These are phyloP conservation scores for Haplosporangium gracile DNA, from an alignment of 192 early-diverging fungal genomes.

Conservation along the genomic window DNA sequence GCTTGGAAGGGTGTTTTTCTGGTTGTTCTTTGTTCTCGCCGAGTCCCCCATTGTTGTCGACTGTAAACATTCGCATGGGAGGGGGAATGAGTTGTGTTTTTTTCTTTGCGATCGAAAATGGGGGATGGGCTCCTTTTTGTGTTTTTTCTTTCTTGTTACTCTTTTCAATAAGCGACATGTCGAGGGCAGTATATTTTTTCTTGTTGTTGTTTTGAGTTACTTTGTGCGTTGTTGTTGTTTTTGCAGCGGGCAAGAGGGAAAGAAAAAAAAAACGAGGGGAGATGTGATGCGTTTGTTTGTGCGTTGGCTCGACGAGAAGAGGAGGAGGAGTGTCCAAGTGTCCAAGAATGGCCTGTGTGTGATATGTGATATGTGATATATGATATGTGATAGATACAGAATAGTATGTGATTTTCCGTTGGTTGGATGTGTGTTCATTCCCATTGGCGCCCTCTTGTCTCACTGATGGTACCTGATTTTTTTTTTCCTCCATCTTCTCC, in stretches of 20 bases:
- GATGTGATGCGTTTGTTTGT: not conserved
- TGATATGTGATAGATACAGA: not conserved
- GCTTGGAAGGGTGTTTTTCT: no score
- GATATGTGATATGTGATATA: not conserved
- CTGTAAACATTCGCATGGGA: not conserved
- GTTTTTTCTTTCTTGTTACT: not conserved
- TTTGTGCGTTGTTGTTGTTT: not conserved
- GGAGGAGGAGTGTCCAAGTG: not conserved
- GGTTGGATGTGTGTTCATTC: not conserved
- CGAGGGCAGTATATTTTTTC: not conserved
- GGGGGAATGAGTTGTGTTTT: not conserved
- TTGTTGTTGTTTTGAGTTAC: not conserved
- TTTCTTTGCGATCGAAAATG: conserved; percentile 6
- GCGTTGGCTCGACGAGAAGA: not conserved
- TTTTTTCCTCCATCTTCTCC: not conserved
- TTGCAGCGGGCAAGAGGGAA: not conserved
- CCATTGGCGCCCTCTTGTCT: not conserved
- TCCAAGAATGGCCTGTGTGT: not conserved
- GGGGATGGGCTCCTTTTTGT: not conserved
- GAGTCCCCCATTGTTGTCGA: no score
- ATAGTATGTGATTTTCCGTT: not conserved
- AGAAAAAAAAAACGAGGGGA: not conserved
- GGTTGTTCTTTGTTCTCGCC: no score
- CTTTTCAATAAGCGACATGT: not conserved
- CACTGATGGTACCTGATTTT: conserved; percentile 4